Evolutionary conservation across 2,329 filamentous ascomycete genomes (phyloP).

Genomic region (Arthroderma sp.): DNA sequence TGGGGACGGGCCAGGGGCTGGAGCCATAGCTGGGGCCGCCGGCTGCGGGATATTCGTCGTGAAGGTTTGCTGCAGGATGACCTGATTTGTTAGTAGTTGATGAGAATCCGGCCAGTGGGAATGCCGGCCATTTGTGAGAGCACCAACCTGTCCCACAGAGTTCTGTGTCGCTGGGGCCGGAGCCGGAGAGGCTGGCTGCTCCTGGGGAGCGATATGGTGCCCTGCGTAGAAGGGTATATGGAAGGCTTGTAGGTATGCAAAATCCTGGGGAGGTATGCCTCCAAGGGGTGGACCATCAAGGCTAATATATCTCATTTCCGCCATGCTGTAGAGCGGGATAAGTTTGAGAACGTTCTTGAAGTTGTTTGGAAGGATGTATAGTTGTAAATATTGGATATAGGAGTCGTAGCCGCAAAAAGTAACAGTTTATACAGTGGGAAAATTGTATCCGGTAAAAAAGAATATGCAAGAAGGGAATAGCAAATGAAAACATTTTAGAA

Average conservation of each 20-base stretch:
- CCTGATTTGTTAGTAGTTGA: background rate
- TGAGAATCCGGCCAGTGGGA: no score
- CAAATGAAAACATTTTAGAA: background rate
- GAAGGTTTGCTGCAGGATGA: background rate
- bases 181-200: background rate
- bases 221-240: background rate
- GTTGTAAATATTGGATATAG: background rate
- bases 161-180: background rate
- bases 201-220: background rate
- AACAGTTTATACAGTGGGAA: background rate
- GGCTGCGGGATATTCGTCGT: background rate
- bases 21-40: slow-evolving; percentile 11
- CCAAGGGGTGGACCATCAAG: slow-evolving; percentile 23
- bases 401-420: background rate
- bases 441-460: background rate
- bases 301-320: slow-evolving; percentile 20
- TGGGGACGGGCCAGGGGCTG: slow-evolving; percentile 11
- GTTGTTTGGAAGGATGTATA: background rate
- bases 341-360: background rate
- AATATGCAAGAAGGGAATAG: background rate
- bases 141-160: background rate
- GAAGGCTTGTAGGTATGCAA: background rate
- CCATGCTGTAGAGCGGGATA: slow-evolving; percentile 3
- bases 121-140: background rate
- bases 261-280: slow-evolving; percentile 19